Percentiles rank a stretch among this genome's conserved stretches.
These are phyloP conservation scores for Xylariaceae sp. DNA, from an alignment of 2,329 filamentous ascomycete species.

Conservation along the genomic window DNA sequence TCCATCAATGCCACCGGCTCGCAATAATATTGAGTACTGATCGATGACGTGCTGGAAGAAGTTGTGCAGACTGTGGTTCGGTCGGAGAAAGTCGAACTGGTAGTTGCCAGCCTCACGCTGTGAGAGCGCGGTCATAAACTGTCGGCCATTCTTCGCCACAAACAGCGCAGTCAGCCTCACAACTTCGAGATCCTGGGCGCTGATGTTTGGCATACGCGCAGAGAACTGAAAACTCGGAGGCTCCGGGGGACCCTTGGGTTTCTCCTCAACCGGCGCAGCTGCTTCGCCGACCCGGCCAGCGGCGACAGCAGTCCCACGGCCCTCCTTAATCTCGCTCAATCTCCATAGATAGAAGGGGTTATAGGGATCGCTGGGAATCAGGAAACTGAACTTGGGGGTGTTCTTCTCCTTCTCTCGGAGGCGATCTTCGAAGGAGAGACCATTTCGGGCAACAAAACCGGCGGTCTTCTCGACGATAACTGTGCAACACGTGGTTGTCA, in stretches of 20 bases:
- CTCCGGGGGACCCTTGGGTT: conserved; percentile 75
- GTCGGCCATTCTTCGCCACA: conserved; percentile 85
- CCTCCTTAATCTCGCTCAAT: conserved; percentile 75
- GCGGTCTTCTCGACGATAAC: conserved; percentile 84
- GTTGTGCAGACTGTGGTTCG: conserved; percentile 92
- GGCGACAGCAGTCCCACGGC: conserved; percentile 71
- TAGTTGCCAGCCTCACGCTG: conserved; percentile 86
- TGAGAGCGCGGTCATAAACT: conserved; percentile 83
- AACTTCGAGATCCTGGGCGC: conserved; percentile 79
- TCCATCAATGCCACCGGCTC: conserved; percentile 61
- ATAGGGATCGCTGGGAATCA: conserved; percentile 76
- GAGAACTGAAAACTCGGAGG: conserved; percentile 89
- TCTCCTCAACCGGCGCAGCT: conserved; percentile 50
- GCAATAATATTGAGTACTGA: conserved; percentile 80
- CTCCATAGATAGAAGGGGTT: conserved; percentile 88
- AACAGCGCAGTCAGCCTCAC: conserved; percentile 78
- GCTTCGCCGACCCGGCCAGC: conserved; percentile 67
- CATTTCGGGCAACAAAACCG: conserved; percentile 74
- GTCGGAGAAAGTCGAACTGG: conserved; percentile 93
- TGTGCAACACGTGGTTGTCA: conserved; percentile 13
- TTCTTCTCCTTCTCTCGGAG: conserved; percentile 78
- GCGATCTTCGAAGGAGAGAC: conserved; percentile 68
- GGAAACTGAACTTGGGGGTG: conserved; percentile 89
- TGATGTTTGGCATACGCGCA: conserved; percentile 95
- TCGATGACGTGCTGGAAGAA: conserved; percentile 91